A percentile compares a stretch with the other conserved stretches of the same genome.
phyloP scores from a whole-genome alignment of 306 rosid genomes.

The Pyrus betulifolia region DNA sequence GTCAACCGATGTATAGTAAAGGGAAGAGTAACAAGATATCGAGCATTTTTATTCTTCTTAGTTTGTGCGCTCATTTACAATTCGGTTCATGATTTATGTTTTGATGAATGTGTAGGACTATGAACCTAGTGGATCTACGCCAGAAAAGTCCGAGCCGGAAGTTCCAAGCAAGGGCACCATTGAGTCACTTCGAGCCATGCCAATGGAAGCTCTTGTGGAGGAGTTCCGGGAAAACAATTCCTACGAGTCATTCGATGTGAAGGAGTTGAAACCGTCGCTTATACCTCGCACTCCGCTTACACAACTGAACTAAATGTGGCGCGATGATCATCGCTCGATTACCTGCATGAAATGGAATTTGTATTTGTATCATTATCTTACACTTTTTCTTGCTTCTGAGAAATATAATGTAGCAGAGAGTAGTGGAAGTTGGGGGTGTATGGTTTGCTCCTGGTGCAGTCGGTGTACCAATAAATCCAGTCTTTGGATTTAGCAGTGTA shows the following conservation, averaged over 20 bases:
- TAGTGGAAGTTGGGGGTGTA: background rate
- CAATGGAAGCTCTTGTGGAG: constrained; percentile 73
- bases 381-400: constrained; percentile 1
- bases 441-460: constrained; percentile 13
- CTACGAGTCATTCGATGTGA: constrained; percentile 44
- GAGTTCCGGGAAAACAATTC: constrained; percentile 81
- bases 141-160: constrained; percentile 51
- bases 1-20: background rate
- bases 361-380: constrained; percentile 40
- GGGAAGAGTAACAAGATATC: too few relatives aligned
- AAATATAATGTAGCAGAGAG: constrained; percentile 3
- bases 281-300: constrained; percentile 89
- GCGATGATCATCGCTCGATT: background rate
- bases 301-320: constrained; percentile 41
- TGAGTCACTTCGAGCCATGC: constrained; percentile 83
- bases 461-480: constrained; percentile 42
- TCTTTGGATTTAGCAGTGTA: constrained; percentile 53
- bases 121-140: constrained; percentile 77
- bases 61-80: background rate
- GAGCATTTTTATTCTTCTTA: too few relatives aligned
- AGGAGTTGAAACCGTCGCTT: constrained; percentile 76
- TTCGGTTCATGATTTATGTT: background rate
- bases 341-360: constrained; percentile 5
- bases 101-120: constrained; percentile 54
- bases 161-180: constrained; percentile 69